These are phyloP conservation scores for Mortierella alpina DNA, from an alignment of 192 early-diverging fungal species.

Conservation along the genomic window DNA sequence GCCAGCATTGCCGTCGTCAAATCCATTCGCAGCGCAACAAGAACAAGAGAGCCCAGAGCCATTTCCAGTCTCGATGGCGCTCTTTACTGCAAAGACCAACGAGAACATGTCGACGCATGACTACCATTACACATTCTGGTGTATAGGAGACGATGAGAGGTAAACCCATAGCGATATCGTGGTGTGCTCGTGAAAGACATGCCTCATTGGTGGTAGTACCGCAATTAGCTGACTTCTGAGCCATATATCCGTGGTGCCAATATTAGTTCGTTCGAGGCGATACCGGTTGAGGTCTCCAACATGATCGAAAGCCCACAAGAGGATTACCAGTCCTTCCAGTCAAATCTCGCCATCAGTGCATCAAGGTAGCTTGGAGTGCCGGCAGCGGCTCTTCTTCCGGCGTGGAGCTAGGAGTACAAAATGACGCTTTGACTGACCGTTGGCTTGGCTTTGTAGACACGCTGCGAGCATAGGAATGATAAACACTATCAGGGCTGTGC, in stretches of 20 bases:
- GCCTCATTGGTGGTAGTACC: no score
- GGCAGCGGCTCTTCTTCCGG: neutral
- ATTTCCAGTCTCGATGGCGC: slow-evolving; percentile 23
- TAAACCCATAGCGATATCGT: neutral
- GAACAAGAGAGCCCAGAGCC: neutral
- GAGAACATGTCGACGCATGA: slow-evolving; percentile 47
- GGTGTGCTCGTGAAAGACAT: neutral
- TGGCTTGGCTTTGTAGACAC: slow-evolving; percentile 2
- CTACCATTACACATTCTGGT: slow-evolving; percentile 52
- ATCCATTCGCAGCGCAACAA: slow-evolving; percentile 18
- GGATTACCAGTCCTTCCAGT: slow-evolving; percentile 53
- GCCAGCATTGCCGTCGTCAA: neutral
- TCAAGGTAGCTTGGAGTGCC: slow-evolving; percentile 10
- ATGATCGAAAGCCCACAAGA: slow-evolving; percentile 54
- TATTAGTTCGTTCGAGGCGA: slow-evolving; percentile 24
- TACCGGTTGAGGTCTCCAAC: slow-evolving; percentile 37
- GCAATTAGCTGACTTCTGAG: neutral
- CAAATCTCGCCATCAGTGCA: slow-evolving; percentile 33
- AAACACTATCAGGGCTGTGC: slow-evolving; percentile 26
- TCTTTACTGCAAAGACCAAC: slow-evolving; percentile 48
- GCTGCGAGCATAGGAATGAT: slow-evolving; percentile 33
- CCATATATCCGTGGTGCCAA: neutral
- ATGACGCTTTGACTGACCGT: neutral
- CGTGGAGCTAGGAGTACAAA: no score
- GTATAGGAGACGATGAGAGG: slow-evolving; percentile 30